Evolutionary conservation across 306 rosid species (phyloP), one percentile per base, ranked within the genome.

Genomic region (Cucumis melo): DNA sequence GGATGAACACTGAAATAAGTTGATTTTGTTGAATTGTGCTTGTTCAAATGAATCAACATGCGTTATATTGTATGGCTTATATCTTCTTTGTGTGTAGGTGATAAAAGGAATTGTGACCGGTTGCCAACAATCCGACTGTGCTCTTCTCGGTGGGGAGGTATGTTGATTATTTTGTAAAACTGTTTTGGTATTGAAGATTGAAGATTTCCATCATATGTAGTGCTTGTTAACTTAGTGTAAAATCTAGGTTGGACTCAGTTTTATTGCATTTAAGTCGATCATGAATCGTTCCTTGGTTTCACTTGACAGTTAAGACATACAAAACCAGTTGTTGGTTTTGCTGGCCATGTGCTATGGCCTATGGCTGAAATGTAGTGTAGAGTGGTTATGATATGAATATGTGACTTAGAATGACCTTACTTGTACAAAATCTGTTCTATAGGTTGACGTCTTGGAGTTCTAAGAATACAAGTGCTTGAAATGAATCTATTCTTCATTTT

Each of bases 91-190:
- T 44, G 21, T 81, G 51, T 68, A 94, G 99, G 99, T 94, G 73
- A 85, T 94, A 44, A 94, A 86, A 84, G 99, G 99, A 46, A 92
- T 92, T 32, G 96, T 94, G 62, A 84, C 89, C 59, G 99, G 97
- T 82, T 94, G 96, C 80, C 87, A 88, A 81, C 93, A 87, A 83
- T 94, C 97, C 70, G 97, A 92, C 59, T 92, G 97, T 39, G 87
- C 57, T 53, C 97, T 94, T 68, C 84, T 90, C 50, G 99, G 97
- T 51, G 99, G 99, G 78, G 99, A 94, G 99, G 99, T 94, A 93
- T n/a, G 1, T 3, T 32, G 19, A 74, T 36, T 19, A 5, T 60
- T n/a, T 75, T 77, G 74, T 32, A 59, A 13, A 12, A 20, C 53
- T 44, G 57, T 48, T 78, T 14, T 57, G 3, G 48, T 23, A 55